phyloP scores from a whole-genome alignment of 768 basidiomycete genomes.

The Russula lepida region DNA sequence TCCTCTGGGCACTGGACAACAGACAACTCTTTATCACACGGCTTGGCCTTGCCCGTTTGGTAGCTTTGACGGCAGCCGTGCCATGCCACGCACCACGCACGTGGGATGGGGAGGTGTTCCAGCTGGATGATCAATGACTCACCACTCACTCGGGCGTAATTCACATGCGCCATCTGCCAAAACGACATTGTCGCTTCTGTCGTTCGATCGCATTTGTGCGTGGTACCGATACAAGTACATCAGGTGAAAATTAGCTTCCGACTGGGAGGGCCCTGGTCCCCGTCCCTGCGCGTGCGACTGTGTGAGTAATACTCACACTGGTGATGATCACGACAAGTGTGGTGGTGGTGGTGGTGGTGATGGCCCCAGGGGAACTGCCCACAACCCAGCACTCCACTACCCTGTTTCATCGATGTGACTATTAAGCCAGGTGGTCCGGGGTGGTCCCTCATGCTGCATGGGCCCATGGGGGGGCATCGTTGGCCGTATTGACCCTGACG shows the following conservation, averaged over 20 bases:
- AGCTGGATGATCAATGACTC: neutral
- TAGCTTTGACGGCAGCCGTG: neutral
- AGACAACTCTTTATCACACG: neutral
- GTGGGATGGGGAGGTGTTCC: neutral
- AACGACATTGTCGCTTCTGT: neutral
- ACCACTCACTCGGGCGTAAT: neutral
- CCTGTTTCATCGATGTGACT: slow-evolving; percentile 1
- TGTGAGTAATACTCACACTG: neutral
- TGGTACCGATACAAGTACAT: neutral
- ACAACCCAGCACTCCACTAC: neutral
- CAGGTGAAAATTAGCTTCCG: neutral
- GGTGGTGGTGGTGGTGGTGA: neutral
- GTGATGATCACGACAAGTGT: neutral
- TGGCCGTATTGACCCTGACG: neutral
- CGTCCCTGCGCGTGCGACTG: neutral
- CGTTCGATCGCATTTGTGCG: neutral
- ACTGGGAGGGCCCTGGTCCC: no score
- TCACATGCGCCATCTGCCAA: neutral
- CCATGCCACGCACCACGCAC: neutral
- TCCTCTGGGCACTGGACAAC: neutral
- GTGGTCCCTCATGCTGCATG: neutral
- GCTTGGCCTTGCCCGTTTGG: neutral
- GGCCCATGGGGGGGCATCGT: neutral
- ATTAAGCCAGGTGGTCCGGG: neutral
- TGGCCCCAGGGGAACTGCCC: neutral